phyloP scores from a whole-genome alignment of 106 monocot genomes.

The Platanthera zijinensis region DNA sequence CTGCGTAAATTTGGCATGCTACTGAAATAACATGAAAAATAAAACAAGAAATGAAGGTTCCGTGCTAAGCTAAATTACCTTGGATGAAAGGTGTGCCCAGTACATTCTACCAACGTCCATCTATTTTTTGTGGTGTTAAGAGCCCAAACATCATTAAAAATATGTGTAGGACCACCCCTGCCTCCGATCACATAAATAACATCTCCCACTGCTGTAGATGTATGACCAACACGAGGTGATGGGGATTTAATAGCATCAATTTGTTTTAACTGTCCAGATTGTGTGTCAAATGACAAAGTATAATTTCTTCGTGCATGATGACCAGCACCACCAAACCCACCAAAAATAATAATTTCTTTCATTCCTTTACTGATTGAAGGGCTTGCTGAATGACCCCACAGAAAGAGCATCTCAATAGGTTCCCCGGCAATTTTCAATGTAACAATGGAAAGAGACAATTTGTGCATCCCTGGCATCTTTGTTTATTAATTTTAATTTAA shows the following conservation, averaged over 20 bases:
- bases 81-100: constrained; percentile 50
- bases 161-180: constrained; percentile 65
- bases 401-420: constrained; percentile 68
- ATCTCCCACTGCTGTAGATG: constrained; percentile 41
- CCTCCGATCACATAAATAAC: constrained; percentile 75
- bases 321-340: constrained; percentile 92
- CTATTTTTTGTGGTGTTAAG: constrained; percentile 35
- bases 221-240: constrained; percentile 77
- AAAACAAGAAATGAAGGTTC: not conserved
- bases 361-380: constrained; percentile 11
- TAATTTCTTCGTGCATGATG: constrained; percentile 76
- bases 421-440: constrained; percentile 47
- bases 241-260: constrained; percentile 36
- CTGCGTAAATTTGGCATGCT: not conserved
- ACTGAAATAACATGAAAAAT: not conserved
- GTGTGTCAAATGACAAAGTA: constrained; percentile 43
- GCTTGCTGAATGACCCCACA: constrained; percentile 90
- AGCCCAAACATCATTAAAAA: constrained; percentile 84
- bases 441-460: constrained; percentile 20
- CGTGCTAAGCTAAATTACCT: constrained; percentile 16
- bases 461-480: constrained; percentile 25
- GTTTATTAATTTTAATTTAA: constrained; percentile 43
- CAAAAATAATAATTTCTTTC: constrained; percentile 61
- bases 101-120: constrained; percentile 61
- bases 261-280: constrained; percentile 43